Conservation (phyloP, 768 basidiomycete genomes). For the Mycena indigotica region DNA sequence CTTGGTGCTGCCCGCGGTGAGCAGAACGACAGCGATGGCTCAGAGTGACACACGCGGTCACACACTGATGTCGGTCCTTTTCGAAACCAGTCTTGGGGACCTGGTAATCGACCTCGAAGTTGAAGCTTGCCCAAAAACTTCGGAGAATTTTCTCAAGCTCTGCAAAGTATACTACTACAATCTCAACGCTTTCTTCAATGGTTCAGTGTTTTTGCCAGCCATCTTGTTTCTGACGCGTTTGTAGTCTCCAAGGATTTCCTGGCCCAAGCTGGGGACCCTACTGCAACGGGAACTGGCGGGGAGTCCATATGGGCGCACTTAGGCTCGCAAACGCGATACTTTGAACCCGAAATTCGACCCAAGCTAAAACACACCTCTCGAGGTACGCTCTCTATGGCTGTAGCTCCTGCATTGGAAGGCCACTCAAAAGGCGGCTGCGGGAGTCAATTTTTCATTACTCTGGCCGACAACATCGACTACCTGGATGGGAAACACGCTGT, state of each 20-base stretch:
- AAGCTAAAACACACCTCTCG: conserved; percentile 79
- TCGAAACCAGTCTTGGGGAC: conserved; percentile 97
- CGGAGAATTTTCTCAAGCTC: conserved; percentile 95
- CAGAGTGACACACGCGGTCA: neutral
- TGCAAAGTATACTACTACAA: conserved; percentile 98
- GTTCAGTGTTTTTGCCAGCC: conserved; percentile 29
- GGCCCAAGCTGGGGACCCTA: conserved; percentile 95
- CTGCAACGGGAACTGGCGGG: conserved; percentile 92
- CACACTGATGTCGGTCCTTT: conserved; percentile 81
- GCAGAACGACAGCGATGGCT: neutral
- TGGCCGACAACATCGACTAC: conserved; percentile 89
- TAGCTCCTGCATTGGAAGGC: conserved; percentile 77
- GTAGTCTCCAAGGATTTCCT: conserved; percentile 96
- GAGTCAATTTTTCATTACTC: conserved; percentile 95
- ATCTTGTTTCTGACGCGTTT: neutral
- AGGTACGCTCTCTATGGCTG: conserved; percentile 97
- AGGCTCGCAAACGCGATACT: conserved; percentile 69
- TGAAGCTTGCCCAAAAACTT: conserved; percentile 85
- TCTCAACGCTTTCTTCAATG: conserved; percentile 97
- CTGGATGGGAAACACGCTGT: conserved; percentile 92
- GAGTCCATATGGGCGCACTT: conserved; percentile 85
- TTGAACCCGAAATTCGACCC: conserved; percentile 79
- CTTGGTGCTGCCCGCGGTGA: neutral
- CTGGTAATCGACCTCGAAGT: conserved; percentile 95
- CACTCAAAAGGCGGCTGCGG: conserved; percentile 78